Base-by-base conservation (phyloP, 2,329 filamentous ascomycete genomes). In the Ceratocystis papillata region DNA sequence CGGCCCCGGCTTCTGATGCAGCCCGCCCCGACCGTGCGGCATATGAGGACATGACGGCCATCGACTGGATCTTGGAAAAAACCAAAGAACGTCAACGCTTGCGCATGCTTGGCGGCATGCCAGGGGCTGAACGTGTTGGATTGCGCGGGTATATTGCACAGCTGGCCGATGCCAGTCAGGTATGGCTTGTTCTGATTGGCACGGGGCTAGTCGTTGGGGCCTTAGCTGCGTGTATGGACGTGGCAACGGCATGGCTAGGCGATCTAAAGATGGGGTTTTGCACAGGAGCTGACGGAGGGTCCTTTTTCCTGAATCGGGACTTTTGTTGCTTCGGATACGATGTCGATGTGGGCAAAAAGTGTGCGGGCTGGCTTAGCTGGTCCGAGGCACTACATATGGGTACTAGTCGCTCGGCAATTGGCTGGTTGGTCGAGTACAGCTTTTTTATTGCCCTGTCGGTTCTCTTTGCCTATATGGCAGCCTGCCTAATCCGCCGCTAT, bases 61-160 rank as follows among this genome's bases (percentile, higher is more conserved):
- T 99, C 74, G 94, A 99, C 78, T 99, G 94, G 94, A 97, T 97
- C 73, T 97, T 96, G 72, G 94, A 99, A 76, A 96, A 97, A 73
- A 94, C 89, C 64, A 96, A 96, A 75, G 94, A 99, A 77, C 85
- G 94, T 22, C 90, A 96, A 75, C 85, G 94, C 28, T 78, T 95
- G 72, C 84, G 90, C n/a, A 83, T 88, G 37, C 79, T 99, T 22
- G 53, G 53, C 22, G 53, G 22, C 25, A 15, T 17, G 12, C 25
- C 53, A 7, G 53, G 53, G 83, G 85, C 65, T 22, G 44, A 46
- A 25, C 25, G 30, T 4, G n/a, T 22, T 1, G 89, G 91, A 0
- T 70, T 96, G 4, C 68, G 92, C 22, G 90, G 91, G 12, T 85
- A 90, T 71, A 72, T 88, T 65, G 86, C 83, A 68, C 85, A 88